These are phyloP conservation scores for Ophiostoma ips DNA, from an alignment of 2,329 filamentous ascomycete genomes.

Conservation along the genomic window DNA sequence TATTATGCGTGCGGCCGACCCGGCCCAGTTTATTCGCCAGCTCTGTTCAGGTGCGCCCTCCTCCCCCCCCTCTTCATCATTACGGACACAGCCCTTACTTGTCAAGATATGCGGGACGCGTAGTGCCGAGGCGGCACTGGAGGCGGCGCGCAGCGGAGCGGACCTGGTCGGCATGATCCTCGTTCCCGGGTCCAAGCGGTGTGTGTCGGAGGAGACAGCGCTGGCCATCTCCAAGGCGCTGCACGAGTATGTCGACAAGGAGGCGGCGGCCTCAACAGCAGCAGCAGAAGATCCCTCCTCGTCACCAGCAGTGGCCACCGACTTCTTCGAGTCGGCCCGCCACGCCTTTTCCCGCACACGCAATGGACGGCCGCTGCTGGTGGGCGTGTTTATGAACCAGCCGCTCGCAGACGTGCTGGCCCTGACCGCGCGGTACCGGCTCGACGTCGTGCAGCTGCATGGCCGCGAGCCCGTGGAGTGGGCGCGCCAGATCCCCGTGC, in stretches of 20 bases:
- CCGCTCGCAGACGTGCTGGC: constrained; percentile 68
- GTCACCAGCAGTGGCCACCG: constrained; percentile 27
- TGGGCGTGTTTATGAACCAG: constrained; percentile 91
- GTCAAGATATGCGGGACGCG: constrained; percentile 96
- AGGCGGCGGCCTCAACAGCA: constrained; percentile 2
- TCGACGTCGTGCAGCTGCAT: constrained; percentile 89
- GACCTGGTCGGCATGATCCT: constrained; percentile 90
- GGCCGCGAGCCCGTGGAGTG: constrained; percentile 87
- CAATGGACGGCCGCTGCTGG: constrained; percentile 53
- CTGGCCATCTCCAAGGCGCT: constrained; percentile 67
- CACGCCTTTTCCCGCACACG: constrained; percentile 26
- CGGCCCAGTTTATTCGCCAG: constrained; percentile 66
- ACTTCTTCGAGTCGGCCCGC: constrained; percentile 46
- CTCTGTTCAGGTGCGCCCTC: constrained; percentile 50
- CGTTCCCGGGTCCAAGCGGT: constrained; percentile 67
- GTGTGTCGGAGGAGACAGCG: constrained; percentile 65
- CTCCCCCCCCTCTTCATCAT: constrained; percentile 7
- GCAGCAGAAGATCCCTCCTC: neutral
- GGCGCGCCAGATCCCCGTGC: constrained; percentile 77
- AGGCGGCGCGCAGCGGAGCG: constrained; percentile 73
- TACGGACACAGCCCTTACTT: constrained; percentile 37
- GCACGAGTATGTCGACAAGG: constrained; percentile 32
- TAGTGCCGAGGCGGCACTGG: constrained; percentile 62
- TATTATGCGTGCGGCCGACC: constrained; percentile 81
- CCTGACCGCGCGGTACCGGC: constrained; percentile 58